These are phyloP conservation scores for Gracilaria vermiculophylla DNA, from an alignment of 23 red algal genomes.

Conservation along the genomic window DNA sequence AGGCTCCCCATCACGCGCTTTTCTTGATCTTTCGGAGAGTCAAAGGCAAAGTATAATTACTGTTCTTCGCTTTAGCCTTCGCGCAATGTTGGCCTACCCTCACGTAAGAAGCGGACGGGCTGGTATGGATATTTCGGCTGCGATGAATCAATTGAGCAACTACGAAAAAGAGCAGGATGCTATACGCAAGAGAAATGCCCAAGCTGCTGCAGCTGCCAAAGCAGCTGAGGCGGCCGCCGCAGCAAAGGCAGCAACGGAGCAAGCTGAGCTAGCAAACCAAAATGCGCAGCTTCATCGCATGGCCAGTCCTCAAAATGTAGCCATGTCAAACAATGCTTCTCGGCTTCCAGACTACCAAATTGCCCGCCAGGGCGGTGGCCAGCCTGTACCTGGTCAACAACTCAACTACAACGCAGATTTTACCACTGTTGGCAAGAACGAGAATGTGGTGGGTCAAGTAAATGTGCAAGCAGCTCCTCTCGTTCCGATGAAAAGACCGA, in stretches of 20 bases:
- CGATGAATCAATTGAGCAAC: constrained; percentile 19
- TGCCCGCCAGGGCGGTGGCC: neutral
- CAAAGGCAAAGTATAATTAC: constrained; percentile 41
- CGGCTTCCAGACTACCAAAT: neutral
- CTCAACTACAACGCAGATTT: neutral
- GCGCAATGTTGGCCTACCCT: constrained; percentile 36
- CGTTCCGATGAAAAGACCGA: constrained; percentile 29
- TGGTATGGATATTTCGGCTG: constrained; percentile 24
- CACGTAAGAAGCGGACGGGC: constrained; percentile 24
- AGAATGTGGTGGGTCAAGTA: neutral
- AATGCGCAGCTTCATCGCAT: neutral
- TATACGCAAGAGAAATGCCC: constrained; percentile 26
- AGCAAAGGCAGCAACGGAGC: neutral
- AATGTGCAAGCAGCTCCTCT: neutral
- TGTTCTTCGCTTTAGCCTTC: constrained; percentile 32
- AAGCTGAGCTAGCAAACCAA: neutral
- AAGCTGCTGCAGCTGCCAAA: neutral
- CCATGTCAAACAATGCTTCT: neutral
- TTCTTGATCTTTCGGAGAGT: constrained; percentile 34
- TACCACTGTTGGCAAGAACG: neutral
- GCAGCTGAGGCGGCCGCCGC: constrained; percentile 5
- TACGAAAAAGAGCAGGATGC: constrained; percentile 39
- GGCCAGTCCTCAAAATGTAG: neutral
- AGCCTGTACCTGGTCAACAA: neutral
- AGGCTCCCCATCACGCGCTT: neutral